Base-by-base conservation (phyloP, 345 rosid genomes). In the Melaleuca alternifolia region DNA sequence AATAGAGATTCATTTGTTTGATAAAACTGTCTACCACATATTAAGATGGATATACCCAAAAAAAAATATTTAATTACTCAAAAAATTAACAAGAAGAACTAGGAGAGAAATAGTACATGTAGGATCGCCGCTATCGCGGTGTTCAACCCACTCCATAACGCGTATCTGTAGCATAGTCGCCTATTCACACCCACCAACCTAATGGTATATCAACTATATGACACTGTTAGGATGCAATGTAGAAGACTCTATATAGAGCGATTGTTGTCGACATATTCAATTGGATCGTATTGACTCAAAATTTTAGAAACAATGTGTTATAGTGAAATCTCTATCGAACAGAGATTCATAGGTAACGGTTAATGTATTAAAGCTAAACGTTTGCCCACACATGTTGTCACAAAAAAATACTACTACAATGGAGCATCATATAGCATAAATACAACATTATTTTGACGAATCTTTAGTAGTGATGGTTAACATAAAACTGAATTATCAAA, bases 261-360 rank as follows among this genome's bases (percentile, higher is more conserved):
- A n/a, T n/a, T n/a, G 16, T 65, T 9, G 3, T 16, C 6, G 2
- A 30, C 4, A 1, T 15, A 65, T 65, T 15, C 15, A 30, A 11
- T 4, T 33, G 23, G 11, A 65, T 11, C 6, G 2, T 23, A 30
- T 2, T 65, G 4, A 30, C 15, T 1, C 3, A 30, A 16, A 30
- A 65, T 23, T 65, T 8, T 65, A 65, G 33, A 30, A 9, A 1
- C 10, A 10, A 4, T n/a, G 23, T 15, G 6, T 65, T 2, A 8
- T 16, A 2, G 1, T 3, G 1, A 1, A 8, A 2, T 7, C 0
- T 65, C 3, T 61, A 30, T 30, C 4, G 9, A n/a, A n/a, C n/a
- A n/a, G 41, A 41, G 41, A 4, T 41, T 41, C 2, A 41, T 2
- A 41, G 41, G 4, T 41, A 41, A 41, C 41, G 41, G 41, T 41